phyloP scores from a whole-genome alignment of 78 protist species.

The Neovahlkampfia damariscottae region DNA sequence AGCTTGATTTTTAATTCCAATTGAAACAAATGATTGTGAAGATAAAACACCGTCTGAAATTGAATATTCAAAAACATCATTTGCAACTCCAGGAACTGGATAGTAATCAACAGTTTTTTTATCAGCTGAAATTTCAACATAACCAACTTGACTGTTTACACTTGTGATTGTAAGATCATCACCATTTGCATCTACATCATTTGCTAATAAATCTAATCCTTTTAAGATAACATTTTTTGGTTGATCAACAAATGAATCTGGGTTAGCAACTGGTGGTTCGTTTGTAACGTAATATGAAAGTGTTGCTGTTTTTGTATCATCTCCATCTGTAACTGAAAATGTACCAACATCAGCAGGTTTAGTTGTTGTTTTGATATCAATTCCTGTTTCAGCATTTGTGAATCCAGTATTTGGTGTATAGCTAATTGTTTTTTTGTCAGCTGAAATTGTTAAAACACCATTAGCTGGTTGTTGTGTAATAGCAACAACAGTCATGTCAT shows the following conservation, averaged over 20 bases:
- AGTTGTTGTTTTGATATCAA: not conserved
- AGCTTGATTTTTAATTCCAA: not conserved
- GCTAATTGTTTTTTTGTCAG: not conserved
- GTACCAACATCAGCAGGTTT: not conserved
- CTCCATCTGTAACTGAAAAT: not conserved
- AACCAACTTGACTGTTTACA: not conserved
- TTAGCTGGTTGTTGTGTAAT: too few relatives aligned
- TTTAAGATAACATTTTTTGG: not conserved
- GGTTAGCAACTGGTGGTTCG: not conserved
- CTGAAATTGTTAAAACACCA: not conserved
- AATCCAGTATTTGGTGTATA: too few relatives aligned
- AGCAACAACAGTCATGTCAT: not conserved
- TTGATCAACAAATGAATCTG: not conserved
- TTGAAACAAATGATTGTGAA: not conserved
- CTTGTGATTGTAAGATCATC: not conserved
- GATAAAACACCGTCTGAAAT: not conserved
- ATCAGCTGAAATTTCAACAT: not conserved
- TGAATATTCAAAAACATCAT: not conserved
- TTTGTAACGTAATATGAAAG: not conserved
- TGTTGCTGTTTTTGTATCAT: not conserved
- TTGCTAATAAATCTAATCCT: not conserved
- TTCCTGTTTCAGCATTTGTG: not conserved
- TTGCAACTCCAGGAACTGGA: too few relatives aligned
- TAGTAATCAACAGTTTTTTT: too few relatives aligned
- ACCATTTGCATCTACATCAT: not conserved